These are phyloP conservation scores for Clausena lansium DNA, from an alignment of 345 rosid genomes.

Conservation along the genomic window DNA sequence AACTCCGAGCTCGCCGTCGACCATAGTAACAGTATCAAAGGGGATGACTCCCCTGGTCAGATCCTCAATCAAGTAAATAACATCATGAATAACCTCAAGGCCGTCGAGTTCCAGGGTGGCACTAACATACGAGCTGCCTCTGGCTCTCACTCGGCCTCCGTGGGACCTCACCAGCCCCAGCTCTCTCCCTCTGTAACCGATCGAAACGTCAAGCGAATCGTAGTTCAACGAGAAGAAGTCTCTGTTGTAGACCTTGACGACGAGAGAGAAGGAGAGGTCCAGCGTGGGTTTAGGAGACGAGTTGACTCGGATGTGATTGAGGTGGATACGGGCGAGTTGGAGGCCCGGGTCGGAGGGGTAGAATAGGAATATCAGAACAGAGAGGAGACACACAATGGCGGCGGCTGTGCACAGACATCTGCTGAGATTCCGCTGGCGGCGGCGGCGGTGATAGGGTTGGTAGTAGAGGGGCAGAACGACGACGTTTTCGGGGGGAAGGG, in stretches of 20 bases:
- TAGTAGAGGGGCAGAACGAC: slow-evolving; percentile 48
- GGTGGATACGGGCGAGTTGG: slow-evolving; percentile 48
- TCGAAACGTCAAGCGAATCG: slow-evolving; percentile 53
- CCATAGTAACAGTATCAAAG: slow-evolving; percentile 57
- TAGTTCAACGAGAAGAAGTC: slow-evolving; percentile 72
- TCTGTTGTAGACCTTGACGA: slow-evolving; percentile 56
- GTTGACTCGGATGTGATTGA: slow-evolving; percentile 56
- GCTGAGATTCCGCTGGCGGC: slow-evolving; percentile 32
- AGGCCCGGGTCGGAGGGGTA: slow-evolving; percentile 78
- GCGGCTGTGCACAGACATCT: slow-evolving; percentile 41
- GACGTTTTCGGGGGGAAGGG: slow-evolving; percentile 46
- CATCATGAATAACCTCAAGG: slow-evolving; percentile 65
- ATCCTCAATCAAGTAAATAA: slow-evolving; percentile 74
- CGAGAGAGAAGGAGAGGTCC: slow-evolving; percentile 67
- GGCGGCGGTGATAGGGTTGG: slow-evolving; percentile 17
- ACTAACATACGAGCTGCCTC: slow-evolving; percentile 61
- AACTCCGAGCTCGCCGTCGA: slow-evolving; percentile 62
- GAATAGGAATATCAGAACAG: slow-evolving; percentile 50
- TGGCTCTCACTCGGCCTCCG: slow-evolving; percentile 61
- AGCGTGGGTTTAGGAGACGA: slow-evolving; percentile 48
- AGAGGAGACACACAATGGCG: slow-evolving; percentile 47
- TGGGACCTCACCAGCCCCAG: slow-evolving; percentile 59
- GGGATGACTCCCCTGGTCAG: slow-evolving; percentile 65
- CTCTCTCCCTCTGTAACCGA: slow-evolving; percentile 85
- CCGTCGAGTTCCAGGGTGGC: slow-evolving; percentile 78